Base-by-base conservation (phyloP, 1,284 basidiomycete genomes). In the Schizophyllum commune region DNA sequence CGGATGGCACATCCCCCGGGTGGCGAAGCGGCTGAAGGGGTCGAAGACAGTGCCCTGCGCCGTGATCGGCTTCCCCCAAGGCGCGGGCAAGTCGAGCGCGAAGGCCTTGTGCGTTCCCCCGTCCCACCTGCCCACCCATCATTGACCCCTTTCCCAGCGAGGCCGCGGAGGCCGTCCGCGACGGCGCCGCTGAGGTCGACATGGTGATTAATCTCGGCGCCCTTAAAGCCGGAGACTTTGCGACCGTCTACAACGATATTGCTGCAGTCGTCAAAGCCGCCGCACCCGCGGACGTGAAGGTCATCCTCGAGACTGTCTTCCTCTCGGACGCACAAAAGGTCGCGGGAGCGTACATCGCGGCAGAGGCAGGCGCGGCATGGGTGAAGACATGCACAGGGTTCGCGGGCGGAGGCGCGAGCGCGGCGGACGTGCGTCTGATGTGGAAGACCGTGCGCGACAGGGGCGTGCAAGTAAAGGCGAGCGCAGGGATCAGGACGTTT, bases 351-450 rank as follows among this genome's bases (percentile, higher is more conserved):
- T 74, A 76, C 59, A 66, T 81, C 5, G 73, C 78, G 2, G 77
- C 78, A 4, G 78, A 79, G 64, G 79, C 79, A 0, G 79, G 79
- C 9, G 79, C 79, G 1, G 68, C 72, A 0, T 81, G 79, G 58
- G 79, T 82, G 19, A 81, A 81, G 67, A 82, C 79, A 0, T 79
- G 74, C 58, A 82, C 79, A 0, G 79, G 79, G 0, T 82, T 81
- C 62, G 71, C 69, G 4, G 73, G 76, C 5, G 79, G 79, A 19
- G 73, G 70, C 0, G 79, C 80, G 2, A 75, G 74, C 4, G 69
- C 68, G 52, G 72, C 73, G 32, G 79, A 81, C 65, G 79, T 81
- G 0, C 65, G 63, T 9, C 63, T 79, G 57, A 79, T 81, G 76
- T 74, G 71, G 60, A 72, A 66, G 58, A 69, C 73, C 0, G 77